Evolutionary conservation across 441 rosid genomes (phyloP).

Genomic region (Biscutella laevigata): DNA sequence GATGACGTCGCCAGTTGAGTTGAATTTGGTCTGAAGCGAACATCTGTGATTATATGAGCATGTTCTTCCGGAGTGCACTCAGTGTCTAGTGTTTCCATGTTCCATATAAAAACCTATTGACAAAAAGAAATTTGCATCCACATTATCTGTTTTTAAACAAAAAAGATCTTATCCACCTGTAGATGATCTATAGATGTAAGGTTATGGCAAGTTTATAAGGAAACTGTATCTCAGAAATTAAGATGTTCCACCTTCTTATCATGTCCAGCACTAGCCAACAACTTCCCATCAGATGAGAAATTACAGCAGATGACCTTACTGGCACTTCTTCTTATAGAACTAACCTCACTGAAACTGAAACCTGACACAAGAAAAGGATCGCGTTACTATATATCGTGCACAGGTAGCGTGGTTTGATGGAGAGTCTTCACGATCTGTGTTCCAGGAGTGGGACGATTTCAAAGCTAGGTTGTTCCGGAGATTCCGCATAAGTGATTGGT

Average conservation of each 20-base stretch:
- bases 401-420: neutral
- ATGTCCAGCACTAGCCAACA: slow-evolving; percentile 73
- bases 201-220: neutral
- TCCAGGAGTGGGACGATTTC: too few relatives aligned
- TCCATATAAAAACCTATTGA: slow-evolving; percentile 53
- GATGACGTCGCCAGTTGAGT: neutral
- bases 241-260: slow-evolving; percentile 62
- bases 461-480: too few relatives aligned
- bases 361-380: slow-evolving; percentile 28
- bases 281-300: slow-evolving; percentile 71
- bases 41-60: neutral
- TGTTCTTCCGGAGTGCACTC: slow-evolving; percentile 55
- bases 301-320: slow-evolving; percentile 63
- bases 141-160: neutral
- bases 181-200: neutral
- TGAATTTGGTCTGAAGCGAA: neutral
- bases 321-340: slow-evolving; percentile 52
- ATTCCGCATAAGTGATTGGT: too few relatives aligned
- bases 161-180: neutral
- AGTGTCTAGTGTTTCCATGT: slow-evolving; percentile 58
- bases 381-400: slow-evolving; percentile 11
- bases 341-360: slow-evolving; percentile 54
- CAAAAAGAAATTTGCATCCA: neutral
- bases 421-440: too few relatives aligned
- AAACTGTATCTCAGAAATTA: slow-evolving; percentile 10